Percentiles rank a stretch among this genome's conserved stretches.
These are phyloP conservation scores for Wickerhamiella azyma DNA, from an alignment of 805 yeast species.

Conservation along the genomic window DNA sequence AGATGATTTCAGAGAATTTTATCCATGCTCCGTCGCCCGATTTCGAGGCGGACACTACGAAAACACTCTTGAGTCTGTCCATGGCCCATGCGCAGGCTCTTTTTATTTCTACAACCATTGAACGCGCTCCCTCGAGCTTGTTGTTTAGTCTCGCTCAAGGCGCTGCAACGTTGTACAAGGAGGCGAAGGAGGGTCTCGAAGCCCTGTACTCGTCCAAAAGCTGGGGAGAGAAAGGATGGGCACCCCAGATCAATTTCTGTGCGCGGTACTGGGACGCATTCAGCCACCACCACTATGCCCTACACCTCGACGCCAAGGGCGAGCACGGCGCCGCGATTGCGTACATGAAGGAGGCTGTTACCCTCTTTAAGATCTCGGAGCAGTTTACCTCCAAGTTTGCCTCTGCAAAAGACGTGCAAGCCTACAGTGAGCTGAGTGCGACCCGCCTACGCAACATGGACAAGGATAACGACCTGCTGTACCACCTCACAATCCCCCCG, in stretches of 20 bases:
- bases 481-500: constrained; percentile 64
- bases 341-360: constrained; percentile 36
- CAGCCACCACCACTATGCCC: constrained; percentile 46
- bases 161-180: constrained; percentile 41
- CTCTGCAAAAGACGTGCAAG: constrained; percentile 5
- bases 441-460: constrained; percentile 28
- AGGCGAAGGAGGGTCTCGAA: constrained; percentile 34
- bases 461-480: constrained; percentile 82
- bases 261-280: constrained; percentile 42
- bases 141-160: constrained; percentile 63
- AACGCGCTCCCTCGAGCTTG: constrained; percentile 44
- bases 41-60: constrained; percentile 51
- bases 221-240: constrained; percentile 39
- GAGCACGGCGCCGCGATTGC: constrained; percentile 73
- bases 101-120: constrained; percentile 49
- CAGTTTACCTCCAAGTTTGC: constrained; percentile 2
- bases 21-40: constrained; percentile 81
- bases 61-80: constrained; percentile 49
- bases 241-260: constrained; percentile 38
- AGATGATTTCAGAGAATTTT: constrained; percentile 63
- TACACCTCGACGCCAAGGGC: constrained; percentile 37
- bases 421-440: constrained; percentile 4
- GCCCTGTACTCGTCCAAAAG: constrained; percentile 21
- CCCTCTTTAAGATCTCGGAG: constrained; percentile 10
- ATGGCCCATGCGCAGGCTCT: constrained; percentile 84